Conservation (phyloP, 768 basidiomycete species). For the Myochromella boudieri region DNA sequence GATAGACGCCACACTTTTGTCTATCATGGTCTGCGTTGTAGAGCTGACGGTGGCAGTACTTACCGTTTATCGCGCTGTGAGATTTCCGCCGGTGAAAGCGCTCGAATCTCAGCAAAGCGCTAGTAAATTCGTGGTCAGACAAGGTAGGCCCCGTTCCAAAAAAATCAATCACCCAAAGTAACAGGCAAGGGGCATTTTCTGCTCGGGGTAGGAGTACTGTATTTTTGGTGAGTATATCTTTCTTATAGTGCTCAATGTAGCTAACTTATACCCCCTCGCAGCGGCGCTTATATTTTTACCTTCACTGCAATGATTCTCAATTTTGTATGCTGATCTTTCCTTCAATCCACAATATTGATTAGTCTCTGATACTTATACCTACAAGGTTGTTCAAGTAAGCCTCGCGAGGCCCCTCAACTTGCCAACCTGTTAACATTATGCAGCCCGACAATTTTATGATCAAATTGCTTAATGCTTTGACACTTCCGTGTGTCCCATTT, state of each 20-base stretch:
- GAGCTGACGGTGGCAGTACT: conserved; percentile 14
- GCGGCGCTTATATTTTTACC: conserved; percentile 1
- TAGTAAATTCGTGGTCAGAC: conserved; percentile 9
- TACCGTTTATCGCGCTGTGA: conserved; percentile 8
- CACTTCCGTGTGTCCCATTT: conserved; percentile 14
- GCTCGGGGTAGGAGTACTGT: conserved; percentile 11
- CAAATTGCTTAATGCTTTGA: conserved; percentile 10
- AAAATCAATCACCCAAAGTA: neutral
- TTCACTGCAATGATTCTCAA: conserved; percentile 5
- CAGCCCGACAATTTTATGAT: conserved; percentile 6
- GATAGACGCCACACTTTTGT: conserved; percentile 15
- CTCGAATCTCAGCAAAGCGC: neutral
- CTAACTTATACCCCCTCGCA: neutral
- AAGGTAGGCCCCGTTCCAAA: conserved; percentile 5
- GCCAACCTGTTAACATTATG: neutral
- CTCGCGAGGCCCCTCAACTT: too few species aligned
- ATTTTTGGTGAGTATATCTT: conserved; percentile 9
- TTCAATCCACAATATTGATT: neutral
- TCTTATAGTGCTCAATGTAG: neutral
- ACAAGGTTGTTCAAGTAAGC: conserved; percentile 2
- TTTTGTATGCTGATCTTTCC: conserved; percentile 1
- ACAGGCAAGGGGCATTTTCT: too few species aligned
- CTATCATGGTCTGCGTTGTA: conserved; percentile 10
- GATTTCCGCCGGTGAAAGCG: neutral
- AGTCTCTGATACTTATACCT: neutral